These are phyloP conservation scores for Trematosphaeria pertusa DNA, from an alignment of 2,329 filamentous ascomycete genomes.

Conservation along the genomic window DNA sequence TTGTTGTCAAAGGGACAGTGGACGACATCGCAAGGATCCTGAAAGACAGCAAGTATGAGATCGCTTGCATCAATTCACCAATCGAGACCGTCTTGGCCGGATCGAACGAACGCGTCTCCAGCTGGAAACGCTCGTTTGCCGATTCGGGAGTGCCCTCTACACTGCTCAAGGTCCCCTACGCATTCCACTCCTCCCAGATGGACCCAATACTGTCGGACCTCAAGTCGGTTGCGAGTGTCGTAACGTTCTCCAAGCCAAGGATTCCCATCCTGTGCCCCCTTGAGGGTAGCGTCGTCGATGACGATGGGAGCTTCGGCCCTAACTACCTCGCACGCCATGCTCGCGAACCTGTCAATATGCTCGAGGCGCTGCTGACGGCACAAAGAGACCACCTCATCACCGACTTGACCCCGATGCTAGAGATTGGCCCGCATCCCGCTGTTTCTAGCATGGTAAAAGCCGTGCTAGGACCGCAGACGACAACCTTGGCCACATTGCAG, in stretches of 20 bases:
- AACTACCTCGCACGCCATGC: slow-evolving; percentile 24
- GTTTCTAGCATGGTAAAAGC: slow-evolving; percentile 21
- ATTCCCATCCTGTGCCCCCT: slow-evolving; percentile 38
- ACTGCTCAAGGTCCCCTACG: slow-evolving; percentile 15
- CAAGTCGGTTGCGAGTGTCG: slow-evolving; percentile 36
- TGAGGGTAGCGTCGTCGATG: slow-evolving; percentile 10
- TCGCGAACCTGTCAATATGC: slow-evolving; percentile 53
- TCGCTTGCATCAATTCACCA: slow-evolving; percentile 38
- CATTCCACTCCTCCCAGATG: slow-evolving; percentile 32
- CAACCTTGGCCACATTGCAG: slow-evolving; percentile 8
- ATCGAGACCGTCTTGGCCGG: slow-evolving; percentile 36
- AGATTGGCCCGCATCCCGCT: slow-evolving; percentile 24
- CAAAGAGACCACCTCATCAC: slow-evolving; percentile 1
- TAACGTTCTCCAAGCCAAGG: slow-evolving; percentile 9
- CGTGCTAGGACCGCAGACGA: slow-evolving; percentile 23
- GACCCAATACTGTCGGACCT: slow-evolving; percentile 53
- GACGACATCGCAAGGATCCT: slow-evolving; percentile 8
- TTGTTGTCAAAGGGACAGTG: slow-evolving; percentile 25
- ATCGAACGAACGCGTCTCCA: slow-evolving; percentile 10
- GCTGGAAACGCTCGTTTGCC: background rate
- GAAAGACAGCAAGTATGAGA: slow-evolving; percentile 4
- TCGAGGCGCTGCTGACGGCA: slow-evolving; percentile 51
- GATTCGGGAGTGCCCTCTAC: slow-evolving; percentile 1
- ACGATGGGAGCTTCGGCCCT: background rate
- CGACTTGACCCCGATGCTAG: slow-evolving; percentile 26